Conservation (phyloP, 768 basidiomycete species). For the Suillus variegatus region DNA sequence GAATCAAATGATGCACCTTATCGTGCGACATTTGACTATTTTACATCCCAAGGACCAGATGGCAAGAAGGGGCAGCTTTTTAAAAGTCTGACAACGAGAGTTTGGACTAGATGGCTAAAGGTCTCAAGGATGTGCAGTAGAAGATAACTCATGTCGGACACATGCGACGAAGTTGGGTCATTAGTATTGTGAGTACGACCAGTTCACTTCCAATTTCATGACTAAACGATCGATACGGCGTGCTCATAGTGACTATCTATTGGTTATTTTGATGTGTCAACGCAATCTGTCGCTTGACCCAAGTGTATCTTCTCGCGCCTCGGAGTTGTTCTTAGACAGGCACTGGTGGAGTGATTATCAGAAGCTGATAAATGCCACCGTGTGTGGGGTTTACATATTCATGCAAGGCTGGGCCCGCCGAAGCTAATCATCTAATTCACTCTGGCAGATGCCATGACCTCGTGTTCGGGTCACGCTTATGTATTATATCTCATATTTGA, state of each 20-base stretch:
- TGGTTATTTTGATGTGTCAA: background rate
- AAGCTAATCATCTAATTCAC: background rate
- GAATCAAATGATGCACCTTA: no score
- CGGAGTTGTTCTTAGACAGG: background rate
- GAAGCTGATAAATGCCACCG: background rate
- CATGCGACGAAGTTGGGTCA: background rate
- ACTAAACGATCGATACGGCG: background rate
- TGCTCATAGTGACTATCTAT: background rate
- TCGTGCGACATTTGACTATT: no score
- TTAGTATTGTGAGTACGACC: background rate
- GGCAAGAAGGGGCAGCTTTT: no score
- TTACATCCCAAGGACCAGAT: no score
- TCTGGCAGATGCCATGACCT: background rate
- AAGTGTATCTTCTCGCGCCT: background rate
- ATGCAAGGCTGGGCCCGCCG: background rate
- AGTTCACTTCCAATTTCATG: background rate
- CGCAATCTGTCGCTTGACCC: background rate
- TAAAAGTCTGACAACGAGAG: no score
- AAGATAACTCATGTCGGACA: background rate
- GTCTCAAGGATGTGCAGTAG: background rate
- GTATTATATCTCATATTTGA: background rate
- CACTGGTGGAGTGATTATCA: background rate
- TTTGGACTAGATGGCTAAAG: no score
- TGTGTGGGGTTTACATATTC: background rate
- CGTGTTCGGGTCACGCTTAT: background rate